phyloP scores from a whole-genome alignment of 1,139 yeast genomes.

The Lodderomyces jiufengensis region DNA sequence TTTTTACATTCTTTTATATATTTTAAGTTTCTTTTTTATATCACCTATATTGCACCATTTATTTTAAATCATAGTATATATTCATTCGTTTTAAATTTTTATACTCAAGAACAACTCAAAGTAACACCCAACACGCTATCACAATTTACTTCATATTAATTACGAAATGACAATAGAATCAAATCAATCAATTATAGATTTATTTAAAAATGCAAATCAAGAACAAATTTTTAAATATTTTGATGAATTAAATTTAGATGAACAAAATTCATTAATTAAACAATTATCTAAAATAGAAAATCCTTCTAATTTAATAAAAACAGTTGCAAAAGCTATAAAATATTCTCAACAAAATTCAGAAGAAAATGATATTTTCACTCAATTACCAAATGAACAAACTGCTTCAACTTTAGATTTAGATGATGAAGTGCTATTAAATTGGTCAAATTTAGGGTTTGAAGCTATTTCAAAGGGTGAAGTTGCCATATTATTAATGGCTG shows the following conservation, averaged over 20 bases:
- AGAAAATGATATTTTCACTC: conserved; percentile 37
- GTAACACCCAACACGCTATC: no score
- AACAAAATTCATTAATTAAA: conserved; percentile 27
- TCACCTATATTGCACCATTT: no score
- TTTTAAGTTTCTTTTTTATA: no score
- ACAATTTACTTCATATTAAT: no score
- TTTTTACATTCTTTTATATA: no score
- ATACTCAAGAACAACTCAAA: no score
- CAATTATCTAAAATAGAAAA: conserved; percentile 42
- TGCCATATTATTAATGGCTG: conserved; percentile 90
- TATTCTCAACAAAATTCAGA: conserved; percentile 34
- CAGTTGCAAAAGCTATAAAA: conserved; percentile 48
- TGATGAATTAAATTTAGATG: conserved; percentile 27
- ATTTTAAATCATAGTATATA: no score
- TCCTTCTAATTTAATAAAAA: conserved; percentile 37
- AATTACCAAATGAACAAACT: conserved; percentile 47
- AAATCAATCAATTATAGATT: conserved; percentile 26
- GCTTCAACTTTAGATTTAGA: conserved; percentile 47
- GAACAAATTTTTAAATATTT: conserved; percentile 41
- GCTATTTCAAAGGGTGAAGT: conserved; percentile 73
- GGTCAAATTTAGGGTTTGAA: conserved; percentile 61
- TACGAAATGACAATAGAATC: conserved; percentile 14
- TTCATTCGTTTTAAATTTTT: no score
- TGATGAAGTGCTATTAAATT: conserved; percentile 28
- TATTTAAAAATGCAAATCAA: conserved; percentile 51